Conservation (phyloP, 805 yeast species). For the Deakozyma indianensis region DNA sequence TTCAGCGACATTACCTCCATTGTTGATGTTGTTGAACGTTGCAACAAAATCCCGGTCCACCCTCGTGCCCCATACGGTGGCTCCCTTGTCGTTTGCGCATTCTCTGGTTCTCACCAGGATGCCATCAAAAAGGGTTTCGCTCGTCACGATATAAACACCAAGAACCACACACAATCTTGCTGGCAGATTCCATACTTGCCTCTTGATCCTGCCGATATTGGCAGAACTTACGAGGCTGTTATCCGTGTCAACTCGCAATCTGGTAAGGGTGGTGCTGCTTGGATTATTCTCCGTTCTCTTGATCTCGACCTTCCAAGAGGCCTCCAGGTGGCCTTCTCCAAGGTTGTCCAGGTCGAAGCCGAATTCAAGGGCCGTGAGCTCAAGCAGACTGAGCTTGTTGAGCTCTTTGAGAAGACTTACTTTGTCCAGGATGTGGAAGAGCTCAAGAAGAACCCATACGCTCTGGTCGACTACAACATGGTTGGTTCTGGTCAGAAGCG, state of each 20-base stretch:
- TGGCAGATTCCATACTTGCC: constrained; percentile 79
- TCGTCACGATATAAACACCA: constrained; percentile 26
- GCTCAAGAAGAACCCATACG: constrained; percentile 26
- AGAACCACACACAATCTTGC: constrained; percentile 19
- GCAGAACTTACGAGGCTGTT: constrained; percentile 84
- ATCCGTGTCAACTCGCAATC: constrained; percentile 79
- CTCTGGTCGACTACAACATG: constrained; percentile 30
- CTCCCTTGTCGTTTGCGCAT: constrained; percentile 68
- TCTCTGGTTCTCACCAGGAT: constrained; percentile 78
- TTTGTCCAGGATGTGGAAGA: constrained; percentile 19
- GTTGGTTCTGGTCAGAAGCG: constrained; percentile 28
- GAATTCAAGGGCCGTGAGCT: constrained; percentile 63
- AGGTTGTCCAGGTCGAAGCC: constrained; percentile 53
- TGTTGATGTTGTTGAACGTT: constrained; percentile 60
- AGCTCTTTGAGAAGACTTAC: constrained; percentile 49
- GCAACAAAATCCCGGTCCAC: constrained; percentile 69
- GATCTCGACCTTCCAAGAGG: constrained; percentile 75
- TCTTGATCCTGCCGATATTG: constrained; percentile 72
- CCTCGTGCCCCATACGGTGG: constrained; percentile 78
- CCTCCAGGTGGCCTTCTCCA: constrained; percentile 62
- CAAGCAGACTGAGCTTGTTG: constrained; percentile 45
- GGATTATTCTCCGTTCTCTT: constrained; percentile 65
- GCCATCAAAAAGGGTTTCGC: constrained; percentile 76
- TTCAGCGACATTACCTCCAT: constrained; percentile 52
- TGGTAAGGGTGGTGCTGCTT: constrained; percentile 83